These are phyloP conservation scores for Sporothrix dimorphospora DNA, from an alignment of 2,329 filamentous ascomycete genomes.

Conservation along the genomic window DNA sequence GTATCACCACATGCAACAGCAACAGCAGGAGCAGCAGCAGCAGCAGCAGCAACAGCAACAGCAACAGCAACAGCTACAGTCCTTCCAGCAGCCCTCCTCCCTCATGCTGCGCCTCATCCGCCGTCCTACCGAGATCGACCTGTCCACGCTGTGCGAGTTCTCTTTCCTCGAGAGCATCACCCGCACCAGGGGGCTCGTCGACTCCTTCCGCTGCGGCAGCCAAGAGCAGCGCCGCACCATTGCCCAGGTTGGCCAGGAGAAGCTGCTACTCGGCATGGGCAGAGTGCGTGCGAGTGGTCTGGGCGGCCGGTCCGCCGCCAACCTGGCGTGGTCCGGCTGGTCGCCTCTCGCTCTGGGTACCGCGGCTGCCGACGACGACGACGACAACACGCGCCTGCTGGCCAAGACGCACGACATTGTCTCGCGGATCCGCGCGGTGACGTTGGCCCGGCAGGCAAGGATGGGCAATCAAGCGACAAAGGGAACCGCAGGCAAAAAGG, in stretches of 20 bases:
- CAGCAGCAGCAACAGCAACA: background rate
- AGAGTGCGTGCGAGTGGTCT: background rate
- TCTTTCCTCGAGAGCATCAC: constrained; percentile 23
- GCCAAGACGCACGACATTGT: constrained; percentile 26
- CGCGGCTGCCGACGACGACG: background rate
- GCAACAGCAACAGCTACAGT: background rate
- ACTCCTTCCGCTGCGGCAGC: constrained; percentile 23
- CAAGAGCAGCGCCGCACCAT: constrained; percentile 13
- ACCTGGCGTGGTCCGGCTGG: background rate
- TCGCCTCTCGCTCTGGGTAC: background rate
- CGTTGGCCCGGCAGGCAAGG: background rate
- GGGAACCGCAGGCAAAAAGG: background rate
- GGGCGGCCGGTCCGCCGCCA: background rate
- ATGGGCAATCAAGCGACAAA: background rate
- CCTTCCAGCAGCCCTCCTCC: constrained; percentile 9
- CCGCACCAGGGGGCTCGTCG: constrained; percentile 21
- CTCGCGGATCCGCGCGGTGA: constrained; percentile 13
- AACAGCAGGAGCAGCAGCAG: background rate
- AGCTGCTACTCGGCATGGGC: background rate
- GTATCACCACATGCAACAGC: background rate
- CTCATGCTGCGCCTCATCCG: constrained; percentile 23
- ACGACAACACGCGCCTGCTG: constrained; percentile 3
- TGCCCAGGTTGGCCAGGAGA: constrained; percentile 9
- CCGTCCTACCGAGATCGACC: constrained; percentile 20
- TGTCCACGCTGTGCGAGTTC: constrained; percentile 18